phyloP scores from a whole-genome alignment of 2,329 filamentous ascomycete genomes.

The Trichophyton rubrum region DNA sequence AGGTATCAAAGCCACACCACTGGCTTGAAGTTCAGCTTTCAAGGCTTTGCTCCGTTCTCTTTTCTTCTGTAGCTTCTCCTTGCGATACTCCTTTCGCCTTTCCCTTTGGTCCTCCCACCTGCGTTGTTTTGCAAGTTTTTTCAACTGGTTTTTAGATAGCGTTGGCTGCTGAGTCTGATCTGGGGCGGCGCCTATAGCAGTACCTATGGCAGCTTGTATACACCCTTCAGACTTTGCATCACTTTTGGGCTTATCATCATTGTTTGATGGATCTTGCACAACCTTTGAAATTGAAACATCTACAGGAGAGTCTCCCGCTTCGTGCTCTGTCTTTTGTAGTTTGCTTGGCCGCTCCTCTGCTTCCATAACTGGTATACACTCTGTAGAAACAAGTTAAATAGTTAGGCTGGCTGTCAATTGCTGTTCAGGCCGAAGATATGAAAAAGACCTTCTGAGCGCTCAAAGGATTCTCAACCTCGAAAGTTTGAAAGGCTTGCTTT shows the following conservation, averaged over 20 bases:
- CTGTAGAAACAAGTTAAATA: too few relatives aligned
- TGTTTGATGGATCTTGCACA: conserved; percentile 2
- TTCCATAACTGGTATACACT: conserved; percentile 32
- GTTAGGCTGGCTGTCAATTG: too few relatives aligned
- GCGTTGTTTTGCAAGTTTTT: conserved; percentile 60
- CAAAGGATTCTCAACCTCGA: neutral
- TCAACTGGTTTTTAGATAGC: conserved; percentile 76
- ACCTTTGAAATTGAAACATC: conserved; percentile 12
- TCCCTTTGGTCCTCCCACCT: conserved; percentile 63
- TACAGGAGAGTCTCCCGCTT: conserved; percentile 6
- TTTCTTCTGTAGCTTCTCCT: conserved; percentile 43
- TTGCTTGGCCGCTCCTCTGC: conserved; percentile 42
- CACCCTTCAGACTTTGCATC: neutral
- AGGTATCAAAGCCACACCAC: conserved; percentile 17
- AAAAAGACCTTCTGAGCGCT: too few relatives aligned
- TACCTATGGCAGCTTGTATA: neutral
- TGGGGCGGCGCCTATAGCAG: neutral
- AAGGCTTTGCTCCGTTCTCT: conserved; percentile 38
- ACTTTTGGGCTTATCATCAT: neutral
- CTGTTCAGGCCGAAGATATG: too few relatives aligned
- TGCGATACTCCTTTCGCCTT: conserved; percentile 45
- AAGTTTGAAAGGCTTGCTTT: neutral
- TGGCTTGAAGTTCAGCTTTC: conserved; percentile 24
- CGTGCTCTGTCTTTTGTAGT: conserved; percentile 40
- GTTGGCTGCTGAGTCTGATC: conserved; percentile 9